Evolutionary conservation across 192 early-diverging fungal species (phyloP).

Genomic region (Pecoramyces ruminantium): DNA sequence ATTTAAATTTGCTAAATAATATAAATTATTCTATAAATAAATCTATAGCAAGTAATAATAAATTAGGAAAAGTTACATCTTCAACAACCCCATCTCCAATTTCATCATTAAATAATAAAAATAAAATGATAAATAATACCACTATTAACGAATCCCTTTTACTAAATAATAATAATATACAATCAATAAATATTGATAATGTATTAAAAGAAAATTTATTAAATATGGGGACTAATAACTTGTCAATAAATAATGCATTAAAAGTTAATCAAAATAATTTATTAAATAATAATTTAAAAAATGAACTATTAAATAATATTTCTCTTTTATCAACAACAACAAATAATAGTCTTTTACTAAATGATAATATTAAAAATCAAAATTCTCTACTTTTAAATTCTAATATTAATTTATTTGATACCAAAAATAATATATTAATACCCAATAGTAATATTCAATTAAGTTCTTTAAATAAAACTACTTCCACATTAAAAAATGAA

Average conservation of each 20-base stretch:
- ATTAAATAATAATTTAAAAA: not conserved
- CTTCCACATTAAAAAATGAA: not conserved
- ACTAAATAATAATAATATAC: not conserved
- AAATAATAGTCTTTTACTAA: not conserved
- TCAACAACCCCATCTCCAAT: not conserved
- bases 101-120: not conserved
- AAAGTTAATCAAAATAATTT: not conserved
- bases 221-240: not conserved
- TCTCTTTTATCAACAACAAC: not conserved
- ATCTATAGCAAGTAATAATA: not conserved
- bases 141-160: not conserved
- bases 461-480: not conserved
- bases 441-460: not conserved
- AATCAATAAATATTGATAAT: not conserved
- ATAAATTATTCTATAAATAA: not conserved
- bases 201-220: not conserved
- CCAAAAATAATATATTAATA: not conserved
- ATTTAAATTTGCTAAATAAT: not conserved
- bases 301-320: not conserved
- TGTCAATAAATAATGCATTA: not conserved
- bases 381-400: not conserved
- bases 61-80: not conserved
- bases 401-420: not conserved
- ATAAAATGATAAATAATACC: not conserved
- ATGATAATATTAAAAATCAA: not conserved